Percentiles rank a stretch among this genome's conserved stretches.
These are phyloP conservation scores for Paramecium sonneborni DNA, from an alignment of 73 alveolate species.

Conservation along the genomic window DNA sequence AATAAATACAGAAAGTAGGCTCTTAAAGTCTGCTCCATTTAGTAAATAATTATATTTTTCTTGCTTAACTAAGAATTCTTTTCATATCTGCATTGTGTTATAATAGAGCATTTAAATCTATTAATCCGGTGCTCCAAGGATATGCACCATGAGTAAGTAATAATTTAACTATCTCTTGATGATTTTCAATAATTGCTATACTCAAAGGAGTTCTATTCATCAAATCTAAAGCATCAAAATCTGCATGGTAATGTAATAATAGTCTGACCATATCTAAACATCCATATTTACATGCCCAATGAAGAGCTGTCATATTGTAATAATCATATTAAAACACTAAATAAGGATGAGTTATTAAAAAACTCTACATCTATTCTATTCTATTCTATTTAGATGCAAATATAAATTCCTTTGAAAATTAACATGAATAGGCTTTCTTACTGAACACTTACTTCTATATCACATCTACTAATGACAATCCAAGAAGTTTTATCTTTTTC, in stretches of 20 bases:
- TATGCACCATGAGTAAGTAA: constrained; percentile 19
- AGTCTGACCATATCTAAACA: background rate
- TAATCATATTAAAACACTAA: constrained; percentile 31
- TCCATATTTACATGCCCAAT: constrained; percentile 54
- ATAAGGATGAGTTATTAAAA: constrained; percentile 6
- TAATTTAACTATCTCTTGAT: background rate
- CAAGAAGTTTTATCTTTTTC: background rate
- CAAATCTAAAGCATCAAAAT: constrained; percentile 27
- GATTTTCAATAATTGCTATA: background rate
- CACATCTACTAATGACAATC: background rate
- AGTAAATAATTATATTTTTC: constrained; percentile 12
- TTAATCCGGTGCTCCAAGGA: constrained; percentile 24
- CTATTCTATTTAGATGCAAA: constrained; percentile 27
- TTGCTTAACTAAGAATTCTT: background rate
- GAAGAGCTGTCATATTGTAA: constrained; percentile 39
- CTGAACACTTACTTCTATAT: background rate
- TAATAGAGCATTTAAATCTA: background rate
- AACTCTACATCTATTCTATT: background rate
- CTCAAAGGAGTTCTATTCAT: constrained; percentile 43
- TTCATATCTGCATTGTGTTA: background rate
- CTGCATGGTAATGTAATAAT: constrained; percentile 16
- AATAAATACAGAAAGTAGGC: background rate
- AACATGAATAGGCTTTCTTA: background rate
- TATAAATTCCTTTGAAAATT: constrained; percentile 18
- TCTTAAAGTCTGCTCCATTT: background rate